These are phyloP conservation scores for Mycena venus DNA, from an alignment of 768 basidiomycete species.

Conservation along the genomic window DNA sequence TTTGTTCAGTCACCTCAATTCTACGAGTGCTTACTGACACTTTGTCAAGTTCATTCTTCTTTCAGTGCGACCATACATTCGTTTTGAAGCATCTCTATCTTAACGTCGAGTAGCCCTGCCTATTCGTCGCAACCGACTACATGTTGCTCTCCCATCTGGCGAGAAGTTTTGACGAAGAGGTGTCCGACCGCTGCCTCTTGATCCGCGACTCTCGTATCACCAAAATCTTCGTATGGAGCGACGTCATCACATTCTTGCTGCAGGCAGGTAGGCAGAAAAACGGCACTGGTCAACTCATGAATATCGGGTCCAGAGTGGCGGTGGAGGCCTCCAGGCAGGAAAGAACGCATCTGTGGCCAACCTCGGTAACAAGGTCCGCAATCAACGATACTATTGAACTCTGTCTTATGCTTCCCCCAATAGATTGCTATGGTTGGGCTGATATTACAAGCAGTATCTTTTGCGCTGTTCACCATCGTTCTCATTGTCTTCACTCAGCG, in stretches of 20 bases:
- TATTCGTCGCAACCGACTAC: constrained; percentile 68
- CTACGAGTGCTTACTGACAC: no score
- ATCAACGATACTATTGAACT: background rate
- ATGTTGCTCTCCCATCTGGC: no score
- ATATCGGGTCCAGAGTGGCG: constrained; percentile 62
- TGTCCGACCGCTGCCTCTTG: constrained; percentile 52
- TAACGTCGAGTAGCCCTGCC: constrained; percentile 57
- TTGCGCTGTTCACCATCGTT: constrained; percentile 50
- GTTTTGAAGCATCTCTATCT: no score
- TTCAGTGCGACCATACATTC: constrained; percentile 1
- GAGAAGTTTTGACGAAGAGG: constrained; percentile 43
- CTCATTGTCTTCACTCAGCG: constrained; percentile 45
- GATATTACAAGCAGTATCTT: constrained; percentile 56
- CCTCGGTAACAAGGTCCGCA: constrained; percentile 42
- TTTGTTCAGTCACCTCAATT: no score
- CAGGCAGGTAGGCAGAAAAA: no score
- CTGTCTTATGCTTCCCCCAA: background rate
- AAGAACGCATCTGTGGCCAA: constrained; percentile 22
- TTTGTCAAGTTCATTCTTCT: constrained; percentile 30
- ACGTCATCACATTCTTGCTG: constrained; percentile 65
- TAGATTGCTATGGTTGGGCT: constrained; percentile 59
- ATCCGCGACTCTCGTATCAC: constrained; percentile 55
- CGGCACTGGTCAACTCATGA: no score
- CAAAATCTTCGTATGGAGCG: constrained; percentile 59
- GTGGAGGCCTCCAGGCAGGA: constrained; percentile 46